Conservation (phyloP, 352 stramenopile species). For the Peronosclerospora sorghi region DNA sequence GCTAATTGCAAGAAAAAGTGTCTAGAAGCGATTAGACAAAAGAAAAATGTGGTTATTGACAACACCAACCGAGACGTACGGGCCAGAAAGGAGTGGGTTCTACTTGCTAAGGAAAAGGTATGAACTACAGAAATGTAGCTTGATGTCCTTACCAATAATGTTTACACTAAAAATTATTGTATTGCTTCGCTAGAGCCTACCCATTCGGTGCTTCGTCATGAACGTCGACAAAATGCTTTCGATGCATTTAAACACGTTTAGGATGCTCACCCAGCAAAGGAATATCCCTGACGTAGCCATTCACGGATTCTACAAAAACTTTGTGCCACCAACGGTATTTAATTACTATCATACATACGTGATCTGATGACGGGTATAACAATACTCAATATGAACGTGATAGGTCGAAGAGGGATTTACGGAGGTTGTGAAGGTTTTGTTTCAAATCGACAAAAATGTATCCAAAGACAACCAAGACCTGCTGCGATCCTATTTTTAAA, state of each 20-base stretch:
- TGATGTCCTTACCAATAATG: not conserved
- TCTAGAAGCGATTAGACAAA: slow-evolving; percentile 34
- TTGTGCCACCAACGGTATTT: slow-evolving; percentile 33
- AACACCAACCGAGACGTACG: slow-evolving; percentile 71
- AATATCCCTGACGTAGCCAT: slow-evolving; percentile 82
- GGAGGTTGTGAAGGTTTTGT: slow-evolving; percentile 57
- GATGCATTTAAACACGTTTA: slow-evolving; percentile 82
- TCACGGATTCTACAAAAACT: slow-evolving; percentile 82
- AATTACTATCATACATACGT: too few species aligned
- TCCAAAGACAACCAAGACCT: slow-evolving; percentile 26
- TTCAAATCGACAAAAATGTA: slow-evolving; percentile 35
- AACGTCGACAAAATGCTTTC: slow-evolving; percentile 61
- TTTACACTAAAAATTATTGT: not conserved
- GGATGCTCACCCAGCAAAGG: slow-evolving; percentile 54
- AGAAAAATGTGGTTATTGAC: slow-evolving; percentile 78
- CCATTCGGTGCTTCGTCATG: slow-evolving; percentile 69
- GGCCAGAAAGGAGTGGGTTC: slow-evolving; percentile 59
- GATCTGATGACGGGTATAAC: too few species aligned
- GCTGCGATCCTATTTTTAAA: slow-evolving; percentile 54
- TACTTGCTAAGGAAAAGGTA: slow-evolving; percentile 55
- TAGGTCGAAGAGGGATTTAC: slow-evolving; percentile 66
- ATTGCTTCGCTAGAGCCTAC: slow-evolving; percentile 24
- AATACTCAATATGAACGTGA: too few species aligned
- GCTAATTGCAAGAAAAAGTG: slow-evolving; percentile 65
- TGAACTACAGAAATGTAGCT: not conserved